A percentile compares a stretch with the other conserved stretches of the same genome.
Conservation (phyloP, 208 protist genomes). For the Trichomonas gallinae region DNA sequence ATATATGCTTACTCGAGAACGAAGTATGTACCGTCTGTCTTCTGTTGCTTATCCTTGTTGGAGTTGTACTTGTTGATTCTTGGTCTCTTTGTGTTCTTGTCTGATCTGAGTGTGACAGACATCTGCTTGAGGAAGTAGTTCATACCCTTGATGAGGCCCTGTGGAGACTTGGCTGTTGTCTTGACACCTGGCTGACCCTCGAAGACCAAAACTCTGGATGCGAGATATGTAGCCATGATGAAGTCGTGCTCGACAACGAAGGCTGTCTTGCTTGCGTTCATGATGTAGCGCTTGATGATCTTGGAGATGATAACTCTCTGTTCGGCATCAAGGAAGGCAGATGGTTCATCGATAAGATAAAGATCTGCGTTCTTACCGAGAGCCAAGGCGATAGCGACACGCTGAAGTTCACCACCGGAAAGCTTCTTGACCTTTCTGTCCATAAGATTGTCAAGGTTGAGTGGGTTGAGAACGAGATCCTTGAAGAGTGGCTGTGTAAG, state of each 20-base stretch:
- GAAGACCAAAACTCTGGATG: constrained; percentile 97
- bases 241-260: constrained; percentile 99
- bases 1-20: constrained; percentile 48
- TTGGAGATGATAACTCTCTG: constrained; percentile 95
- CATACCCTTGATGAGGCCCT: constrained; percentile 60
- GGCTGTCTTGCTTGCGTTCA: constrained; percentile 92
- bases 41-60: constrained; percentile 93
- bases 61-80: constrained; percentile 98
- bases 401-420: constrained; percentile 99
- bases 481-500: constrained; percentile 90
- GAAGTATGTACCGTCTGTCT: constrained; percentile 89
- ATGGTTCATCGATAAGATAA: constrained; percentile 99
- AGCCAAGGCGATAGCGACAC: constrained; percentile 88
- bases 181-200: constrained; percentile 80
- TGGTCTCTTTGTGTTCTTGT: constrained; percentile 91
- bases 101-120: constrained; percentile 93
- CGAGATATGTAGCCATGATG: constrained; percentile 95
- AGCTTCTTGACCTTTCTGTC: constrained; percentile 88
- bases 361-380: constrained; percentile 96
- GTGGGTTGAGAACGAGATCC: constrained; percentile 88
- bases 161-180: constrained; percentile 70
- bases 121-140: constrained; percentile 92
- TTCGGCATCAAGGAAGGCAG: constrained; percentile 98
- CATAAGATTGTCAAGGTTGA: constrained; percentile 88
- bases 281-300: constrained; percentile 68